These are phyloP conservation scores for Candida pseudofarinosa DNA, from an alignment of 805 yeast genomes.

Conservation along the genomic window DNA sequence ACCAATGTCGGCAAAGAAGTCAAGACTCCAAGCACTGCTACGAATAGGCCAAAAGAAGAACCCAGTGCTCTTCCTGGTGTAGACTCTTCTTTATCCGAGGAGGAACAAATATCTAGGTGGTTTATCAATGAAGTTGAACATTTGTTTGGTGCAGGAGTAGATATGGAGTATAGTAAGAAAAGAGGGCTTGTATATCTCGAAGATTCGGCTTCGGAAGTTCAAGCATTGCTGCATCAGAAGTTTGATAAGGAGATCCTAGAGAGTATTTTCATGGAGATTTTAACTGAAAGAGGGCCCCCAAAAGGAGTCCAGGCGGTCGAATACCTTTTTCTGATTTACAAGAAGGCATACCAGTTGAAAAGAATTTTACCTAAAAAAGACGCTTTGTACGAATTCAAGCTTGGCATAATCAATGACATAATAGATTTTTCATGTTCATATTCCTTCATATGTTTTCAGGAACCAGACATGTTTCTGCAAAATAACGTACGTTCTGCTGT, in stretches of 20 bases:
- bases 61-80: not conserved
- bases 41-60: not conserved
- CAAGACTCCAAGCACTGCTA: not conserved
- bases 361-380: conserved; percentile 42
- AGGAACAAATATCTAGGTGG: conserved; percentile 29
- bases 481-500: conserved; percentile 30
- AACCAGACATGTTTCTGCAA: conserved; percentile 57
- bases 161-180: conserved; percentile 5
- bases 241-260: conserved; percentile 40
- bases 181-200: not conserved
- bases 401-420: conserved; percentile 43
- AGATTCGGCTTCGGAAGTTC: conserved; percentile 18
- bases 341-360: conserved; percentile 34
- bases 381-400: conserved; percentile 31
- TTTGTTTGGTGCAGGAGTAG: conserved; percentile 32
- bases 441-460: conserved; percentile 65
- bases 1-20: not conserved
- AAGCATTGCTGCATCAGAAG: not conserved
- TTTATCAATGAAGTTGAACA: conserved; percentile 30
- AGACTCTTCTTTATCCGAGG: conserved; percentile 1
- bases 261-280: conserved; percentile 48
- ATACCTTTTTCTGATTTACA: conserved; percentile 47
- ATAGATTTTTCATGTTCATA: conserved; percentile 53
- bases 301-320: conserved; percentile 26
- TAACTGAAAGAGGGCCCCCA: conserved; percentile 52